A percentile compares a stretch with the other conserved stretches of the same genome.
These are phyloP conservation scores for Cyberlindnera petersonii DNA, from an alignment of 805 yeast species.

Conservation along the genomic window DNA sequence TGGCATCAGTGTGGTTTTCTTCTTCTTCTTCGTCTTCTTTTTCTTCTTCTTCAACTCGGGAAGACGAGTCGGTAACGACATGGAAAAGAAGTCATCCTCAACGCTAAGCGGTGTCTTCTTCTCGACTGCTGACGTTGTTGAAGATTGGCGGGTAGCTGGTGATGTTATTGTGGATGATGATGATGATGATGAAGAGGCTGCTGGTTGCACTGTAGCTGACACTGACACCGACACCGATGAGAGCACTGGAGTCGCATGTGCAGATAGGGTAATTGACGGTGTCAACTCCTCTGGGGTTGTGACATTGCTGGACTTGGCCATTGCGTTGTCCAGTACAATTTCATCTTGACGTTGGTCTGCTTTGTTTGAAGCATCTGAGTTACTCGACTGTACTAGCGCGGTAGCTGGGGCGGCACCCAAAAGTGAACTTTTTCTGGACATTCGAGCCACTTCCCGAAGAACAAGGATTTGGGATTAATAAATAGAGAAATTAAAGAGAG, in stretches of 20 bases:
- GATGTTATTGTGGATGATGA: too few relatives aligned
- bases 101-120: slow-evolving; percentile 2
- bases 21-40: slow-evolving; percentile 20
- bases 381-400: neutral
- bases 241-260: too few relatives aligned
- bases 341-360: slow-evolving; percentile 23
- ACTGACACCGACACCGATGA: too few relatives aligned
- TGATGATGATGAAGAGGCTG: too few relatives aligned
- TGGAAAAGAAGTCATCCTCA: slow-evolving; percentile 29
- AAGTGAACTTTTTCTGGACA: slow-evolving; percentile 1
- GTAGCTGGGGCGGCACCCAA: neutral
- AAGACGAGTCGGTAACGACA: slow-evolving; percentile 9
- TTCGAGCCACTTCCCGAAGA: too few relatives aligned
- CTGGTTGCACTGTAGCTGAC: too few relatives aligned
- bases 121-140: too few relatives aligned
- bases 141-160: too few relatives aligned
- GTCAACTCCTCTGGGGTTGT: slow-evolving; percentile 22
- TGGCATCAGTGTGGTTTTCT: too few relatives aligned
- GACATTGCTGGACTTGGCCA: slow-evolving; percentile 27
- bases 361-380: neutral
- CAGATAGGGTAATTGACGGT: too few relatives aligned
- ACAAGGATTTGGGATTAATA: too few relatives aligned
- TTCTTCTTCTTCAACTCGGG: slow-evolving; percentile 16
- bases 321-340: slow-evolving; percentile 23
- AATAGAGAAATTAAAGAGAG: too few relatives aligned